Evolutionary conservation across 192 early-diverging fungal species (phyloP), one percentile per base, ranked within the genome.

Genomic region (Coemansia javaensis): DNA sequence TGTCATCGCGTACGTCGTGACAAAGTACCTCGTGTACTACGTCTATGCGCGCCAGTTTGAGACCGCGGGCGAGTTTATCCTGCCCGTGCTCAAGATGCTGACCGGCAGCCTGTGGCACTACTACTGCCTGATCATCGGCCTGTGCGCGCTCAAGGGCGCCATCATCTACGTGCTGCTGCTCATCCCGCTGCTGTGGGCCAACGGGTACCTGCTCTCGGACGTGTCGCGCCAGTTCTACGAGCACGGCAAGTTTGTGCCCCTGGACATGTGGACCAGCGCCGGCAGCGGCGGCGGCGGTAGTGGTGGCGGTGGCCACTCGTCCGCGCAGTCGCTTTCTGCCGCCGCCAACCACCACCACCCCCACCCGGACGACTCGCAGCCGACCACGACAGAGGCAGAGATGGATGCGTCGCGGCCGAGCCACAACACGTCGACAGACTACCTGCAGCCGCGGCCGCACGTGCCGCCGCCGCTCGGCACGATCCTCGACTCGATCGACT

Each of bases 11-110:
- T 85, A 81, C 20, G 47, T 89, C 18, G 80, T 83, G 12, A 80
- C 73, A 53, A 88, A 88, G 64, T 90, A 90, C 60, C 78, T 86
- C 49, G 59, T 85, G 5, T 78, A 87, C 41, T 88, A 86, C 59
- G 85, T 90, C 6, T 85, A 86, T 44, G 81, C 84, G 40, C 77
- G 85, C 41, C 82, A 82, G 25, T 84, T 84, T 30, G 84, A 86
- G 59, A 81, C 83, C 3, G 73, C 78, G 25, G 87, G 87, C 32
- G 59, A 73, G 36, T 66, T 73, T 28, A 73, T 73, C 27, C 41
- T 73, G 17, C 69, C 69, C 0, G 53, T 73, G 14, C 69, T 73
- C 24, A 73, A 73, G 32, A 34, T 60, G 32, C 63, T 73, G 7
- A 47, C 53, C 0, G 69, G 69, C 40, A 66, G 62, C 12, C 45